Base-by-base conservation (phyloP, 331 rosid species). In the Spiraea crenata region DNA sequence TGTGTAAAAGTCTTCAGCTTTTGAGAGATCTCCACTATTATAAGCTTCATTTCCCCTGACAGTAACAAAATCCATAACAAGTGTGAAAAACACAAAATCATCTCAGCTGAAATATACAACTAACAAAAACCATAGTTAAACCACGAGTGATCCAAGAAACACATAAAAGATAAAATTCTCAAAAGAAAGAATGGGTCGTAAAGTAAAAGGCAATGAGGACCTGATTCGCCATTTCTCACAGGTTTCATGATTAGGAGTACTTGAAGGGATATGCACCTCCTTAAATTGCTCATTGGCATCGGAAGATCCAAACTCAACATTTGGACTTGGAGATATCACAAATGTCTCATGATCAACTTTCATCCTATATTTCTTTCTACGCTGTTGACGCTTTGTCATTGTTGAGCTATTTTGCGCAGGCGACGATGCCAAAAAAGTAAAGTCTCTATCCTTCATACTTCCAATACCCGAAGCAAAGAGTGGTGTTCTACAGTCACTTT, bases 161-260 rank as follows among this genome's bases (percentile, higher is more conserved):
- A 58, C 35, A 45, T 54, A 40, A 63, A 51, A 54, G 9, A 54
- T 19, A 54, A 58, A 54, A 42, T 51, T 40, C 17, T 40, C 19
- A 41, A 46, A 79, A 51, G 40, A 37, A 57, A 25, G 19, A 5
- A 55, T 64, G 44, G 4, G 63, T 44, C 11, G 16, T 17, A 9
- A 54, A 69, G 11, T 39, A 42, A 40, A 25, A 40, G 40, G 58
- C 9, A 40, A 45, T 34, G n/a, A 63, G 76, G 70, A 93, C 99
- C 99, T 87, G 82, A 84, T 77, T 74, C 92, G 90, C 96, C 96
- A 87, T 60, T 80, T 85, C 70, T 91, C 88, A 77, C 97, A 93
- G 67, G 77, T 79, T 82, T 87, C 90, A 68, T 80, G 76, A 74
- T 71, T 82, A 66, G 76, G 61, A 70, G 76, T 68, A 7, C 78